Base-by-base conservation (phyloP, 768 basidiomycete species). In the Mycena indigotica region DNA sequence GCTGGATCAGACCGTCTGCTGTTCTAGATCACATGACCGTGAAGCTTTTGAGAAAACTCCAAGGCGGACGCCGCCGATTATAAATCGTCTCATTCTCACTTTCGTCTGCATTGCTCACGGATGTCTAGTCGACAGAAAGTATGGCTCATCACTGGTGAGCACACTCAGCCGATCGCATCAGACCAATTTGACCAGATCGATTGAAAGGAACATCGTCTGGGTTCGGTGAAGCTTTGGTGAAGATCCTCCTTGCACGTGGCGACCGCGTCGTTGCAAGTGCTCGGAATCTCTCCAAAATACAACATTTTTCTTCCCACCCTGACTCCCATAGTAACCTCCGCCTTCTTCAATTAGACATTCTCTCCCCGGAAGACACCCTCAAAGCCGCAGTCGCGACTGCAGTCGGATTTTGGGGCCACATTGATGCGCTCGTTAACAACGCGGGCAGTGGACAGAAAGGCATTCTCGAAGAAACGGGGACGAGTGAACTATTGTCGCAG, bases 371-470 rank as follows among this genome's bases (percentile, higher is more conserved):
- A 40, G 70, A 67, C 6, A 62, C 58, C 25, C 70, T 80, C 28
- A 67, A 72, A 44, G 52, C 62, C 3, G 65, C 61, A 28, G 68
- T 76, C 16, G 63, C 70, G 44, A 67, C 73, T 39, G 71, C 77
- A 10, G 62, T 72, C 13, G 56, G 44, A 23, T 66, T 68, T 35
- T 79, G 75, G 71, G 75, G 75, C 15, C 64, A 66, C 24, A 73
- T 81, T 51, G 78, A 81, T 51, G 77, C 80, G 1, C 44, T 70
- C 1, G 75, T 79, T 5, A 80, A 80, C 61, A 80, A 80, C 62
- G 80, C 78, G 19, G 79, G 77, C n/a, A 65, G 67, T 62, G 74
- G 73, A 21, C 51, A 72, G 49, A 70, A 70, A 45, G 69, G 69
- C 4, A 49, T 74, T 8, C 50, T 76, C 24, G 78, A 78, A 60